Base-by-base conservation (phyloP, 495 filamentous ascomycete species). In the Lasiosphaeris hirsuta region DNA sequence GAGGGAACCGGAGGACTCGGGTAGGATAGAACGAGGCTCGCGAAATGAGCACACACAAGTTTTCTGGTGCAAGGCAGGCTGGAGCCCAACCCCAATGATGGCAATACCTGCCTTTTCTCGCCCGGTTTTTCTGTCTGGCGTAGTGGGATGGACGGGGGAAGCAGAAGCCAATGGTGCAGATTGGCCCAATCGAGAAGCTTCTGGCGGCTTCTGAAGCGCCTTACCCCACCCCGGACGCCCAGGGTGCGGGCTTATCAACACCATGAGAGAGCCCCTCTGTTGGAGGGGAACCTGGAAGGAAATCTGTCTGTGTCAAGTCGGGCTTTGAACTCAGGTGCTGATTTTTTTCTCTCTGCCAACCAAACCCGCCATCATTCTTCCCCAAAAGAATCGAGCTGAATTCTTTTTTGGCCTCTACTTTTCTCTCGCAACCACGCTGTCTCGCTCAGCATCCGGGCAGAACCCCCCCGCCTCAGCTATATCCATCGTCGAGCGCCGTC, bases 131-230 rank as follows among this genome's bases (percentile, higher is more conserved):
- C 45, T 50, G 54, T 37, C 36, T 49, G 46, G 50, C 46, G 37
- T 9, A 34, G 23, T 35, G 10, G 8, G 34, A n/a, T n/a, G 50
- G 17, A 37, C n/a, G n/a, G n/a, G n/a, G n/a, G n/a, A n/a, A n/a
- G n/a, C n/a, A n/a, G n/a, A n/a, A n/a, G n/a, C n/a, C n/a, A n/a
- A n/a, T n/a, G n/a, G n/a, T n/a, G n/a, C n/a, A n/a, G n/a, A n/a
- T n/a, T n/a, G n/a, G 49, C 7, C 50, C 59, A 62, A 59, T 65
- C 62, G 60, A 59, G 66, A 69, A 69, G 38, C 46, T 69, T 71
- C 67, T 71, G 45, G 49, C 19, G 50, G 40, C 45, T 71, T 71
- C 67, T 62, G 46, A 46, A 11, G 44, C 17, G 4, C 67, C 66
- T 69, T 60, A 64, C 66, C 4, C 39, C 37, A 33, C 14, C 41